A percentile compares a stretch with the other conserved stretches of the same genome.
These are phyloP conservation scores for Diplodia mutila DNA, from an alignment of 2,329 filamentous ascomycete species.

Conservation along the genomic window DNA sequence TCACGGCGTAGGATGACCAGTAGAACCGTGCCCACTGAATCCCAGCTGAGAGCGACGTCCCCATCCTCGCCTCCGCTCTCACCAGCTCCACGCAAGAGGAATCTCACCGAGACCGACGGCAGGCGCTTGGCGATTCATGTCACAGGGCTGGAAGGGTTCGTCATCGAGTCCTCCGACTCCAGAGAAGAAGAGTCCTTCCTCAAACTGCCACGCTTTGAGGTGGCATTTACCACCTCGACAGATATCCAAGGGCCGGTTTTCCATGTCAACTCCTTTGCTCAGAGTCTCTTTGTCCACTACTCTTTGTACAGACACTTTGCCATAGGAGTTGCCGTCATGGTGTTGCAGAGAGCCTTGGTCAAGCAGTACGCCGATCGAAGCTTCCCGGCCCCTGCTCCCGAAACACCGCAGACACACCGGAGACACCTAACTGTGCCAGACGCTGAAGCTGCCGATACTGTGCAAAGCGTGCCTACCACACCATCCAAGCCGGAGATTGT, in stretches of 20 bases:
- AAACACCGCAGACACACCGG: conserved; percentile 29
- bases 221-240: conserved; percentile 81
- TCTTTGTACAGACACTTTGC: conserved; percentile 94
- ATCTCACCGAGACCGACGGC: conserved; percentile 67
- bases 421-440: conserved; percentile 40
- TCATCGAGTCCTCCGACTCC: conserved; percentile 83
- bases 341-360: conserved; percentile 59
- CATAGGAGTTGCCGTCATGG: conserved; percentile 76
- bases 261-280: conserved; percentile 80
- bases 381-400: conserved; percentile 20
- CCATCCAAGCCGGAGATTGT: conserved; percentile 65
- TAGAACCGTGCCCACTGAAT: conserved; percentile 61
- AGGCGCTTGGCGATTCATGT: conserved; percentile 79
- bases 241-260: conserved; percentile 87
- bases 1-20: conserved; percentile 74
- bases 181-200: conserved; percentile 87
- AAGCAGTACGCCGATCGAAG: conserved; percentile 26
- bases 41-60: conserved; percentile 59
- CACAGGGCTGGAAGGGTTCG: conserved; percentile 83
- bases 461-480: conserved; percentile 30
- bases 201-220: conserved; percentile 81
- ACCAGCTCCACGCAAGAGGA: conserved; percentile 56
- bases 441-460: conserved; percentile 36
- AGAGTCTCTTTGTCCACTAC: conserved; percentile 81
- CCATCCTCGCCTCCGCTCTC: conserved; percentile 49